phyloP scores from a whole-genome alignment of 2,329 filamentous ascomycete genomes.

The Aspergillus unguis region DNA sequence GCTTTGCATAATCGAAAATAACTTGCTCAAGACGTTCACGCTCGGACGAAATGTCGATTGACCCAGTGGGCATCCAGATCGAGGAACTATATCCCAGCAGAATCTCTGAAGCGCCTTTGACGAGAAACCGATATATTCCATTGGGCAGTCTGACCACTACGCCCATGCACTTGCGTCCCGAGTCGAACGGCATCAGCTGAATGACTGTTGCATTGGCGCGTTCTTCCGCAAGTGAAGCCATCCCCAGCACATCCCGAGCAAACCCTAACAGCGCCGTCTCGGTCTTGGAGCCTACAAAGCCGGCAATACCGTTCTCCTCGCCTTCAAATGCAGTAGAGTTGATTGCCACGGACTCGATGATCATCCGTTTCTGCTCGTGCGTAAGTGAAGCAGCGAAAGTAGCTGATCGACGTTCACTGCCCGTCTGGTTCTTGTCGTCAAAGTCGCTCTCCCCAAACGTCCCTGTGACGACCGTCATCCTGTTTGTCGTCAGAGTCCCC shows the following conservation, averaged over 20 bases:
- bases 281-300: conserved; percentile 68
- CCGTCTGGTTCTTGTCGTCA: conserved; percentile 18
- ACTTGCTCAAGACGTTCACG: conserved; percentile 5
- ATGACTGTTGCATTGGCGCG: conserved; percentile 54
- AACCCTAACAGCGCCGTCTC: conserved; percentile 66
- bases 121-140: conserved; percentile 28
- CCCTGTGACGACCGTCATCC: conserved; percentile 72
- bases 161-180: conserved; percentile 59
- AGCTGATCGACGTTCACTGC: conserved; percentile 4
- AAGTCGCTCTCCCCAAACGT: conserved; percentile 50
- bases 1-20: conserved; percentile 33
- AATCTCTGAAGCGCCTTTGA: conserved; percentile 38
- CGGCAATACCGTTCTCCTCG: conserved; percentile 39
- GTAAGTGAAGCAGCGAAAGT: conserved; percentile 3
- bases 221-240: conserved; percentile 57
- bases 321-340: conserved; percentile 66
- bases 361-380: conserved; percentile 48
- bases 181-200: conserved; percentile 68
- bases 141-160: conserved; percentile 26
- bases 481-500: conserved; percentile 68
- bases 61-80: conserved; percentile 18
- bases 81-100: conserved; percentile 23
- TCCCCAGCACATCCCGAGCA: conserved; percentile 59
- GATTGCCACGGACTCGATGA: conserved; percentile 35
- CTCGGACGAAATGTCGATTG: conserved; percentile 1